Conservation (phyloP, 2,329 filamentous ascomycete genomes). For the Aspergillus bombycis region DNA sequence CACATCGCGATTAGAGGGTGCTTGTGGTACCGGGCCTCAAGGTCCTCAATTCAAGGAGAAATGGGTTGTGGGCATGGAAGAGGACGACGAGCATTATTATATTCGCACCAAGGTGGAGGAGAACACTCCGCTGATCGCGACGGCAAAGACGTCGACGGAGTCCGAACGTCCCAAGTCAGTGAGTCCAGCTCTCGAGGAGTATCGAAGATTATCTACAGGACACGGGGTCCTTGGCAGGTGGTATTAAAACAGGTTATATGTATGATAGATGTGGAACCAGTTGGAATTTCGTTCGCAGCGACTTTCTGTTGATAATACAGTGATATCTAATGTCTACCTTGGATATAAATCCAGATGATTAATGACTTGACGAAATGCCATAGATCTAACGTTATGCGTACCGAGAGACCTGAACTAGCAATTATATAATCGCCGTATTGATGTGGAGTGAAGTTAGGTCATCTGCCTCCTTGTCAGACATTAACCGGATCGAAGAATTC, state of each 20-base stretch:
- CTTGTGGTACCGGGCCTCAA: conserved; percentile 59
- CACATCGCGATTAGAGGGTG: conserved; percentile 55
- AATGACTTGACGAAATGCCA: background rate
- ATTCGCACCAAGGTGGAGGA: conserved; percentile 42
- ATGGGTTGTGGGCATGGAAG: conserved; percentile 51
- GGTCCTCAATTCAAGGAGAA: conserved; percentile 52
- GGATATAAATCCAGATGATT: background rate
- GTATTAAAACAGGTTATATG: conserved; percentile 21
- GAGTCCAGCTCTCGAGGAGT: conserved; percentile 40
- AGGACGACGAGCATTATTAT: conserved; percentile 56
- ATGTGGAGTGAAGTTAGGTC: no score
- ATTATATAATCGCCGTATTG: no score
- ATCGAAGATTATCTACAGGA: conserved; percentile 33
- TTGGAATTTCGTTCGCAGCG: background rate
- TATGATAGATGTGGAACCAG: background rate
- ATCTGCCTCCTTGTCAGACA: no score
- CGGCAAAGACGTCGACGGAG: conserved; percentile 16
- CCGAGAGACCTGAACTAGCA: no score
- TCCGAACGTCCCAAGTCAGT: conserved; percentile 24
- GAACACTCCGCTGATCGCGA: conserved; percentile 10
- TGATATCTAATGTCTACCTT: background rate
- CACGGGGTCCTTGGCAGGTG: conserved; percentile 30
- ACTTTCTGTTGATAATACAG: background rate
- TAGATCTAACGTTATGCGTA: no score
- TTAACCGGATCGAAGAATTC: no score